Base-by-base conservation (phyloP, 352 stramenopile species). In the Globisporangium uncinulatum region DNA sequence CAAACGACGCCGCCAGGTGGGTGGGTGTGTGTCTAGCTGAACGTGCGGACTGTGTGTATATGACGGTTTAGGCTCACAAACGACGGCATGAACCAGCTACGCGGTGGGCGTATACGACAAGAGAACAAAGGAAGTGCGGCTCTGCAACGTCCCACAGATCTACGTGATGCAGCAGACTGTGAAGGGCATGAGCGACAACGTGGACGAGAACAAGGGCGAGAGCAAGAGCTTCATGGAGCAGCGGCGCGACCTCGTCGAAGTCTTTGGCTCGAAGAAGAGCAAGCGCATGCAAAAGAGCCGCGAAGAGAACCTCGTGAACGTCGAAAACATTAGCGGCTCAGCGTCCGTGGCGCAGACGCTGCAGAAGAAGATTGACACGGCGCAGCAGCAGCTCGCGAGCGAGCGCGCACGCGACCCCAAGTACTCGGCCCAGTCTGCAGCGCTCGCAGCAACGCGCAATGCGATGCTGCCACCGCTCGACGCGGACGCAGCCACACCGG, bases 151-250 rank as follows among this genome's bases (percentile, higher is more conserved):
- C 21, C 61, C 74, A 39, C 83, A 94, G 71, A 64, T 94, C 55
- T 94, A 94, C 69, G 81, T 94, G 50, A 87, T 94, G 81, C 83
- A 94, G 56, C 83, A 94, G 59, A 83, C 65, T 17, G 73, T 92
- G 43, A 91, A 91, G 65, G 80, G 81, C 49, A 66, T 69, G 15
- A 74, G 65, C 10, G 78, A 90, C 56, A 83, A 89, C 32, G 68
- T 87, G 42, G 72, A 89, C 57, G 78, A 87, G 55, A 78, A 85
- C 59, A 70, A 70, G 41, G 76, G 73, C 59, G 66, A 79, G 1
- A 65, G 59, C 63, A 86, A 86, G 66, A 84, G 55, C 62, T 84
- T 66, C 56, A 79, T 86, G 66, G 79, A 92, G 45, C 69, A 87
- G 63, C 70, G 78, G 47, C 73, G 77, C 43, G 80, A 89, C 43